Base-by-base conservation (phyloP, 2,329 filamentous ascomycete genomes). In the Pseudogymnoascus sp. region DNA sequence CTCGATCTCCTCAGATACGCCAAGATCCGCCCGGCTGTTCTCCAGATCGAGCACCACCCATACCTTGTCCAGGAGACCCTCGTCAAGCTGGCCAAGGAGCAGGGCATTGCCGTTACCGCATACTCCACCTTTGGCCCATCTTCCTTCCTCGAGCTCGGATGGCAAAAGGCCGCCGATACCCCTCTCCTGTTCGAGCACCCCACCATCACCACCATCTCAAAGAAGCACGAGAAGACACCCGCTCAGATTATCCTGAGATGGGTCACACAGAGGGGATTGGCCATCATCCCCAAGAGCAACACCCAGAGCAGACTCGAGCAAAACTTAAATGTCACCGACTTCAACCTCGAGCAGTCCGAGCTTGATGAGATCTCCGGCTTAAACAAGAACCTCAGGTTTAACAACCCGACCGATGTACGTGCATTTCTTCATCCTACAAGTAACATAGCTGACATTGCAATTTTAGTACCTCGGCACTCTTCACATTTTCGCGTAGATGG, bases 41-140 rank as follows among this genome's bases (percentile, higher is more conserved):
- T 95, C 65, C 91, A 96, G 81, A 88, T 96, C 76, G 91, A 96
- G 81, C 90, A 93, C 79, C 91, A 96, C 82, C 91, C 91, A 26
- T 95, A 93, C 82, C 84, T 93, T 64, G 88, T 89, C 65, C 91
- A 96, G 81, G 76, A 80, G 65, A 82, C 86, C 62, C 83, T 96
- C 61, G 75, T 95, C 70, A 79, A 84, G 70, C 84, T 91, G 61
- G 88, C 87, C 70, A 81, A 88, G 79, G 77, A 79, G 62, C 82
- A 91, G 77, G 84, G 85, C 65, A 88, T 96, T 70, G 80, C 82
- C 68, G 82, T 96, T 64, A 95, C 90, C 3, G 91, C 89, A 60
- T 96, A 95, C 82, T 92, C 88, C 21, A 90, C 88, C 59, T 93
- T 95, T 72, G 91, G 91, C 40, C 89, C 90, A 26, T 82, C 89